phyloP scores from a whole-genome alignment of 1,284 basidiomycete genomes.

The Heterobasidion occidentale region DNA sequence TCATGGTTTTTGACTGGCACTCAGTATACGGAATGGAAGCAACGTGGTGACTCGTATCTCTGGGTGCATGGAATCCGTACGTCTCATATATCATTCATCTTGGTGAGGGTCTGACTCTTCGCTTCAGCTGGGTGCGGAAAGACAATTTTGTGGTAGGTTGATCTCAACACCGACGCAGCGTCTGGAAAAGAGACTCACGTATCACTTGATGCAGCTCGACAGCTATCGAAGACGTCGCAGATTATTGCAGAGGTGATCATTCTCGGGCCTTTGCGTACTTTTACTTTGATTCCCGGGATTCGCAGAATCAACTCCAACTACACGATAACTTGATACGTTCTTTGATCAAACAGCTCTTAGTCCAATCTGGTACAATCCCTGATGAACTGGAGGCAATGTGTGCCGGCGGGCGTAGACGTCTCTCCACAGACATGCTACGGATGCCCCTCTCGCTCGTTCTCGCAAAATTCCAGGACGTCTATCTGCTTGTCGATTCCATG shows the following conservation, averaged over 20 bases:
- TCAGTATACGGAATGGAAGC: background rate
- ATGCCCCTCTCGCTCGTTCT: background rate
- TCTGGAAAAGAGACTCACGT: background rate
- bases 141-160: background rate
- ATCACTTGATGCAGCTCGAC: background rate
- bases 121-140: background rate
- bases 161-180: background rate
- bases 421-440: background rate
- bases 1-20: background rate
- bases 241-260: background rate
- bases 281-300: background rate
- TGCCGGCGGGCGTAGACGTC: no score
- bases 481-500: background rate
- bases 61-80: background rate
- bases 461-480: background rate
- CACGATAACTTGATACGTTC: background rate
- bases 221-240: background rate
- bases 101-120: background rate
- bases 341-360: background rate
- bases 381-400: background rate
- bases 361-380: background rate
- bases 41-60: background rate
- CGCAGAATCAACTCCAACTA: background rate
- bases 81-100: background rate
- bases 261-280: background rate